phyloP scores from a whole-genome alignment of 2,329 filamentous ascomycete species.

The Periconia digitata region DNA sequence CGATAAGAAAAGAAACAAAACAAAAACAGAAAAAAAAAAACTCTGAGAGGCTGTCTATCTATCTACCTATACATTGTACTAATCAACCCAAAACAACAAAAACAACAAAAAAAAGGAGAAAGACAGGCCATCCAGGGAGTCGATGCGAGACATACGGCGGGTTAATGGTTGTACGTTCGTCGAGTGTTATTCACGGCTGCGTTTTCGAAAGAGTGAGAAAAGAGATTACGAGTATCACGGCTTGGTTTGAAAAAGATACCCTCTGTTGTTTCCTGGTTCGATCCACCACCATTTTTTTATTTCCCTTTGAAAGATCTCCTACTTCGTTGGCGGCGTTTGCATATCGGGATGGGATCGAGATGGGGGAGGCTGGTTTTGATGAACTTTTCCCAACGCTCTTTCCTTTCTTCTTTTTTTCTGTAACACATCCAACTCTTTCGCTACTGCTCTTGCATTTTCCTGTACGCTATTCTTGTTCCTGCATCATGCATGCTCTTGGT shows the following conservation, averaged over 20 bases:
- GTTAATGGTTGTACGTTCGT: conserved; percentile 19
- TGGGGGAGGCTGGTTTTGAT: conserved; percentile 5
- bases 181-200: background rate
- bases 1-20: background rate
- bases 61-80: background rate
- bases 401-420: background rate
- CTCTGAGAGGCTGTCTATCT: background rate
- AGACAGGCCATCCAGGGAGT: background rate
- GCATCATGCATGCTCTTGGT: too few species aligned
- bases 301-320: background rate
- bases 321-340: background rate
- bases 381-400: conserved; percentile 7
- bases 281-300: too few species aligned
- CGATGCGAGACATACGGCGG: background rate
- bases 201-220: background rate
- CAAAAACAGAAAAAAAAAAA: background rate
- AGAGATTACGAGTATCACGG: conserved; percentile 10
- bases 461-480: too few species aligned
- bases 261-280: background rate
- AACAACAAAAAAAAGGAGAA: background rate
- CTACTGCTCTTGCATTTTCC: background rate
- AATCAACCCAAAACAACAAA: background rate
- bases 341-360: background rate
- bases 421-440: too few species aligned
- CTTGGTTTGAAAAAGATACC: conserved; percentile 19